phyloP scores from a whole-genome alignment of 129 eudicot genomes.

The Scalesia atractyloides region DNA sequence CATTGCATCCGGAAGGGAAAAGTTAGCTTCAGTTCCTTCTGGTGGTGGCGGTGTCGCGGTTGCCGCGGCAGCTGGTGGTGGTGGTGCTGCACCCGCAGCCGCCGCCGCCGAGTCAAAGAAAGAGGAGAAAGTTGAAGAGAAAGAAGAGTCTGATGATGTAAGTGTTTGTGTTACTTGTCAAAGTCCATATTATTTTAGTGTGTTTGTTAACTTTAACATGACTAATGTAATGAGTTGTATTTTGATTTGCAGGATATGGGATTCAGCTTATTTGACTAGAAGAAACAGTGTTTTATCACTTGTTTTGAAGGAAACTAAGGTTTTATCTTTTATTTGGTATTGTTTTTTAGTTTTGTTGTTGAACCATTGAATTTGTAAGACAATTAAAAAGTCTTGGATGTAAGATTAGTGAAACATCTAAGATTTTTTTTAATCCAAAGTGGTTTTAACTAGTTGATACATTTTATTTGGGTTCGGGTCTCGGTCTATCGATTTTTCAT shows the following conservation, averaged over 20 bases:
- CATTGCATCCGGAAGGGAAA: slow-evolving; percentile 74
- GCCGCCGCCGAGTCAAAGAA: slow-evolving; percentile 60
- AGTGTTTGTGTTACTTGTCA: not conserved
- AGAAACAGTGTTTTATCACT: not conserved
- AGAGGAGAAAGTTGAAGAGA: slow-evolving; percentile 66
- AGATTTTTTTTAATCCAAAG: slow-evolving; percentile 10
- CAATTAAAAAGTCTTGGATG: slow-evolving; percentile 16
- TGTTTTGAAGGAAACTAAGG: slow-evolving; percentile 15
- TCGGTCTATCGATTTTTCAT: no score
- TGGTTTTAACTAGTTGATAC: slow-evolving; percentile 3
- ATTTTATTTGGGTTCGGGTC: no score
- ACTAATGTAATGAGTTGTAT: not conserved
- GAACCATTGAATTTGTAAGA: slow-evolving; percentile 21
- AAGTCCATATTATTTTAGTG: not conserved
- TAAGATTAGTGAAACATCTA: slow-evolving; percentile 9
- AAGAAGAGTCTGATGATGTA: slow-evolving; percentile 71
- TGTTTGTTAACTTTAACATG: no score
- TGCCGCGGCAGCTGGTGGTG: slow-evolving; percentile 41
- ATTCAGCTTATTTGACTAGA: slow-evolving; percentile 38
- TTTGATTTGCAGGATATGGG: slow-evolving; percentile 41
- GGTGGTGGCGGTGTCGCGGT: slow-evolving; percentile 58
- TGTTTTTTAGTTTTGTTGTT: slow-evolving; percentile 19
- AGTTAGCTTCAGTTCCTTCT: slow-evolving; percentile 67
- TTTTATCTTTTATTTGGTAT: slow-evolving; percentile 27
- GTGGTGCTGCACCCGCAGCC: slow-evolving; percentile 49